Evolutionary conservation across 2,329 filamentous ascomycete genomes (phyloP), one percentile per base, ranked within the genome.

Genomic region (Purpureocillium lavendulum): DNA sequence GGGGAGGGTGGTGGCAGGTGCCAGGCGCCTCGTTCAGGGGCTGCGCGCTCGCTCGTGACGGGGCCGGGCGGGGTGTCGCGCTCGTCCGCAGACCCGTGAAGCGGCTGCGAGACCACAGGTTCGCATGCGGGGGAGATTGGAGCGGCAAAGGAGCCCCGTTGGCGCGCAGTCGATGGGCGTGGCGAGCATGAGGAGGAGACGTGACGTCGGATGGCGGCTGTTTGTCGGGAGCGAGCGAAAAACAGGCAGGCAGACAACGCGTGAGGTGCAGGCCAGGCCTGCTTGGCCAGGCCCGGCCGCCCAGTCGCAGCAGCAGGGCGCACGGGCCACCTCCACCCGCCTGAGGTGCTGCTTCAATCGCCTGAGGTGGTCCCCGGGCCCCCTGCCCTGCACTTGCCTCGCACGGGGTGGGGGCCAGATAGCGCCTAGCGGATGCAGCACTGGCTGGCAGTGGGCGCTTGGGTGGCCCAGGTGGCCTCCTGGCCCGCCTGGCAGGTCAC

Each of bases 201-300:
- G 52, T 61, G 58, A 60, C 51, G 59, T 63, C 54, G 50, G 50
- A 49, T 46, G 47, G 49, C 52, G 51, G 53, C 51, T 56, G 51
- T 49, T 42, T 45, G 43, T 46, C 42, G 46, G 42, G 43, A 6
- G 43, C 46, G 48, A 52, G 52, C 49, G 55, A 61, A 64, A 63
- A 62, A 62, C 57, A 63, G 56, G 52, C 48, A 63, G 61, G 61
- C 57, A 63, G 56, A 52, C 48, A 55, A 61, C 62, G 62, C 62
- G 62, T 63, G 61, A 62, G 59, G 61, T 62, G 21, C 5, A 10
- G 10, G 21, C n/a, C n/a, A n/a, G n/a, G n/a, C n/a, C n/a, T n/a
- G n/a, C n/a, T n/a, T n/a, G n/a, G n/a, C n/a, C n/a, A n/a, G n/a
- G n/a, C n/a, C n/a, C n/a, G n/a, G n/a, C 6, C 10, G 21, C 10